Evolutionary conservation across 2,329 filamentous ascomycete genomes (phyloP).

Genomic region (Aspergillus sergii): DNA sequence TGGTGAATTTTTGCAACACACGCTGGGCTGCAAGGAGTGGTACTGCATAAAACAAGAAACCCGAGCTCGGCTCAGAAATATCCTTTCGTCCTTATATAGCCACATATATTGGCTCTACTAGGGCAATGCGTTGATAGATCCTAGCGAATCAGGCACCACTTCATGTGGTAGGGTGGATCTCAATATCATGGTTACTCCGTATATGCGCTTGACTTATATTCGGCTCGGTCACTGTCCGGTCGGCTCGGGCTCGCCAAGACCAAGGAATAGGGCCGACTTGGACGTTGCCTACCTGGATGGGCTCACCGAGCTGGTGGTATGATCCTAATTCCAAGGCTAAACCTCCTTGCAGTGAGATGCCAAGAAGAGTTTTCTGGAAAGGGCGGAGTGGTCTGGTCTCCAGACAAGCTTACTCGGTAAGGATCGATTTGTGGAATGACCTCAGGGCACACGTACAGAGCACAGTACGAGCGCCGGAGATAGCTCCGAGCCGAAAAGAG

Average conservation of each 20-base stretch:
- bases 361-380: background rate
- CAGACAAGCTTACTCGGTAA: background rate
- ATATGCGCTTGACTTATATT: background rate
- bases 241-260: background rate
- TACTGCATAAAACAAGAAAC: too few relatives aligned
- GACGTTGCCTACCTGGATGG: background rate
- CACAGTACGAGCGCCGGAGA: background rate
- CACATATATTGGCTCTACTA: background rate
- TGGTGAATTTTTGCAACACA: background rate
- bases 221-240: background rate
- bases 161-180: background rate
- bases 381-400: background rate
- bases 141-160: background rate
- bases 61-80: background rate
- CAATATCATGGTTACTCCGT: background rate
- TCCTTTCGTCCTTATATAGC: background rate
- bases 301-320: background rate
- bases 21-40: background rate
- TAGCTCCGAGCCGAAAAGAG: background rate
- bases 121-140: rapidly evolving
- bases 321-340: background rate
- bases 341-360: too few relatives aligned
- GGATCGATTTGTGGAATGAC: background rate
- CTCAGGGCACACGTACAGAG: background rate
- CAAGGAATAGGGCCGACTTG: background rate